A percentile compares a stretch with the other conserved stretches of the same genome.
Conservation (phyloP, 768 basidiomycete species). For the Hygrophoropsis aurantiaca region DNA sequence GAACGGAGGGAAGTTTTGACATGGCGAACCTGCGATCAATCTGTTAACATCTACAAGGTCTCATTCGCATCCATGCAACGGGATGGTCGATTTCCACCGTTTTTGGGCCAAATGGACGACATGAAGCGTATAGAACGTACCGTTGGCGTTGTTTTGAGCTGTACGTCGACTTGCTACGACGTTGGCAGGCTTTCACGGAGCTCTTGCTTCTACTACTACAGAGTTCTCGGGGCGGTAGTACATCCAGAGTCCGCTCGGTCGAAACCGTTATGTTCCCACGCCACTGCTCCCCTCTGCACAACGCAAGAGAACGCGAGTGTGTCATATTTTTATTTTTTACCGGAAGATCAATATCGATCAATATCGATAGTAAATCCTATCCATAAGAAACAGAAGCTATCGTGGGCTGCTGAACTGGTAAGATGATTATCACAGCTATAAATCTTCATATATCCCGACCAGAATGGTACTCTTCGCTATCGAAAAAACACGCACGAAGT, state of each 20-base stretch:
- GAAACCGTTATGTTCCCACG: slow-evolving; percentile 23
- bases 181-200: slow-evolving; percentile 31
- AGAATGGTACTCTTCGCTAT: not conserved
- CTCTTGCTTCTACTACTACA: slow-evolving; percentile 18
- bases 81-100: slow-evolving; percentile 17
- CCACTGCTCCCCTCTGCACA: not conserved
- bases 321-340: too few relatives aligned
- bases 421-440: not conserved
- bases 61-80: slow-evolving; percentile 35
- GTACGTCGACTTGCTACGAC: slow-evolving; percentile 40
- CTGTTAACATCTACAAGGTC: slow-evolving; percentile 16
- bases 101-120: slow-evolving; percentile 20
- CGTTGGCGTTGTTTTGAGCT: slow-evolving; percentile 37
- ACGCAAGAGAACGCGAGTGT: too few relatives aligned
- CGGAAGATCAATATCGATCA: too few relatives aligned
- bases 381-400: not conserved
- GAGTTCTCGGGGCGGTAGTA: slow-evolving; percentile 3
- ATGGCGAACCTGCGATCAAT: slow-evolving; percentile 37
- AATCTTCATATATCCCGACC: too few relatives aligned
- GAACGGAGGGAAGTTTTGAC: slow-evolving; percentile 92
- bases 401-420: slow-evolving; percentile 4
- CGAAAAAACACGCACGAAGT: slow-evolving; percentile 1
- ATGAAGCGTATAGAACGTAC: slow-evolving; percentile 33
- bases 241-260: slow-evolving; percentile 21
- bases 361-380: not conserved